Conservation (phyloP, 805 yeast species). For the Allodekkera sacchari region DNA sequence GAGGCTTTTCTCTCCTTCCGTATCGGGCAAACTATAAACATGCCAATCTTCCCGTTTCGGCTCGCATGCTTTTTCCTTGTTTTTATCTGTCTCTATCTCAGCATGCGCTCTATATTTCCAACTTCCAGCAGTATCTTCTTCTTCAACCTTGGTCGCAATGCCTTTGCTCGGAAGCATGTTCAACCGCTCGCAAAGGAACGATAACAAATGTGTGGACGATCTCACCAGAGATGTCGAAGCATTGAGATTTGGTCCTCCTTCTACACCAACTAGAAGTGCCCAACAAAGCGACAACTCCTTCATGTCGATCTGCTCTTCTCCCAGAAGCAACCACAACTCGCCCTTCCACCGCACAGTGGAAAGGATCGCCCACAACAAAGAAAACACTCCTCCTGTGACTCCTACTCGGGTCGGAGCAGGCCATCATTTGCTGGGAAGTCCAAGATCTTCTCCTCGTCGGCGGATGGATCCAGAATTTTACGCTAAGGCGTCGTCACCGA, state of each 20-base stretch:
- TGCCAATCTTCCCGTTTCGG: neutral
- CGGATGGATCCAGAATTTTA: slow-evolving; percentile 37
- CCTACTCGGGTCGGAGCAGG: too few species aligned
- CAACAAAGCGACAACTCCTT: slow-evolving; percentile 11
- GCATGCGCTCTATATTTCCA: neutral
- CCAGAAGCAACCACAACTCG: slow-evolving; percentile 19
- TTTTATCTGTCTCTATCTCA: neutral
- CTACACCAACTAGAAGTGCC: slow-evolving; percentile 15
- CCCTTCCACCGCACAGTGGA: slow-evolving; percentile 14
- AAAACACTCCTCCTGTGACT: slow-evolving; percentile 29
- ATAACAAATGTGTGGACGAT: slow-evolving; percentile 22
- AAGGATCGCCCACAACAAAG: slow-evolving; percentile 33
- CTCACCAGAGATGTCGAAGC: slow-evolving; percentile 27
- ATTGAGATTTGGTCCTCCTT: slow-evolving; percentile 22
- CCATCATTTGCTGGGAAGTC: too few species aligned
- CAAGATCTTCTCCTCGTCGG: slow-evolving; percentile 14
- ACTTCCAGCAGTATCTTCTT: neutral
- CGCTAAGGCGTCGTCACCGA: slow-evolving; percentile 55
- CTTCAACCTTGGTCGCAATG: slow-evolving; percentile 11
- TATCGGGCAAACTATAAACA: slow-evolving; percentile 10
- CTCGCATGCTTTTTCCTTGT: neutral
- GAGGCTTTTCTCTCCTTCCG: slow-evolving; percentile 4
- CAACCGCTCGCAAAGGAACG: slow-evolving; percentile 19
- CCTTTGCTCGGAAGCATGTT: slow-evolving; percentile 24
- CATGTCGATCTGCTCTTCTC: slow-evolving; percentile 23